Percentiles rank a stretch among this genome's conserved stretches.
These are phyloP conservation scores for Cavenderia fasciculata DNA, from an alignment of 78 protist genomes.

Conservation along the genomic window DNA sequence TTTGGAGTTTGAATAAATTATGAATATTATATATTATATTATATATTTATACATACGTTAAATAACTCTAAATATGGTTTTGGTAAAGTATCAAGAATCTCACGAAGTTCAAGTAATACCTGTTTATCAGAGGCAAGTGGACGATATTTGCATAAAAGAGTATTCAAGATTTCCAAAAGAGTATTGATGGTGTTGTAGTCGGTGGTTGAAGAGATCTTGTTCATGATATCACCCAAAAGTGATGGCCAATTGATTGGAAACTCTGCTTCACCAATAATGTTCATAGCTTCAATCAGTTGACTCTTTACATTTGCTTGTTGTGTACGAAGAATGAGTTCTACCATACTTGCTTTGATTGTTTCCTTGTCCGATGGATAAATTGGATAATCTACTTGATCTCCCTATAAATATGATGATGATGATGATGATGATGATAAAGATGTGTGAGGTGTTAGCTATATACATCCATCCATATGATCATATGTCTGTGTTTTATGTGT, in stretches of 20 bases:
- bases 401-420: neutral
- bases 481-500: neutral
- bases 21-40: neutral
- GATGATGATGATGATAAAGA: neutral
- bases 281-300: constrained; percentile 51
- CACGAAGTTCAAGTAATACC: constrained; percentile 25
- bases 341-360: constrained; percentile 1
- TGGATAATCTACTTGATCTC: constrained; percentile 8
- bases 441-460: neutral
- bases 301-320: neutral
- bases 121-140: neutral
- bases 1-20: neutral
- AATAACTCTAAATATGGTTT: constrained; percentile 36
- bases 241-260: constrained; percentile 82
- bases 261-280: constrained; percentile 55
- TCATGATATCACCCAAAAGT: constrained; percentile 34
- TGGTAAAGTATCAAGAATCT: constrained; percentile 41
- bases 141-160: constrained; percentile 48
- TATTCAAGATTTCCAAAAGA: neutral
- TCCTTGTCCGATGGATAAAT: constrained; percentile 40
- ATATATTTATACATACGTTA: constrained; percentile 16
- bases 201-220: neutral
- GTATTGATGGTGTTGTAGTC: constrained; percentile 1
- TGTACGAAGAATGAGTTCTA: constrained; percentile 26
- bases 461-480: neutral